Evolutionary conservation across 345 rosid genomes (phyloP).

Genomic region (Camelina hispida): DNA sequence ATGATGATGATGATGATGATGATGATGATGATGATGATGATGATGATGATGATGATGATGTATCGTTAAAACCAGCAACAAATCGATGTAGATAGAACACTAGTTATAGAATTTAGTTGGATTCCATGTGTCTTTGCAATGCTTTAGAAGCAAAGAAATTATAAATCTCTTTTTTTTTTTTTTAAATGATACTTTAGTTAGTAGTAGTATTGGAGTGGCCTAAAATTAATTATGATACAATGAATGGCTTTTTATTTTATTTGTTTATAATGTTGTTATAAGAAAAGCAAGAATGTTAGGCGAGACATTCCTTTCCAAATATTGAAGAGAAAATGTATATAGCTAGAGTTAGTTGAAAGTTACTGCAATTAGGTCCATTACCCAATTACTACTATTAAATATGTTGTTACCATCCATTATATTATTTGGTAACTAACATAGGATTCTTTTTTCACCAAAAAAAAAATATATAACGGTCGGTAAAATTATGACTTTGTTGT

Average conservation of each 20-base stretch:
- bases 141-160: conserved; percentile 44
- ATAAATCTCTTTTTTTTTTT: not conserved
- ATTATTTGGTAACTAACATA: conserved; percentile 21
- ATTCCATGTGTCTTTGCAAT: conserved; percentile 43
- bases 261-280: conserved; percentile 15
- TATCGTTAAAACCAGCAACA: conserved; percentile 21
- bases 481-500: no score
- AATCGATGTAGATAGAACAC: conserved; percentile 22
- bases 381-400: conserved; percentile 17
- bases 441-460: conserved; percentile 19
- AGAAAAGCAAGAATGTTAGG: conserved; percentile 33
- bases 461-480: no score
- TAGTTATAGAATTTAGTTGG: conserved; percentile 39
- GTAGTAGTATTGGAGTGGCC: conserved; percentile 26
- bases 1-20: no score
- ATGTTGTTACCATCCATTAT: not conserved
- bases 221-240: conserved; percentile 10
- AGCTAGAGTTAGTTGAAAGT: conserved; percentile 33
- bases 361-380: conserved; percentile 35
- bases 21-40: no score
- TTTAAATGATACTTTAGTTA: not conserved
- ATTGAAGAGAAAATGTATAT: not conserved
- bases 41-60: conserved; percentile 1
- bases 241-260: conserved; percentile 1
- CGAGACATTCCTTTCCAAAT: conserved; percentile 41